Base-by-base conservation (phyloP, 2,329 filamentous ascomycete genomes). In the Clonostachys byssicola region DNA sequence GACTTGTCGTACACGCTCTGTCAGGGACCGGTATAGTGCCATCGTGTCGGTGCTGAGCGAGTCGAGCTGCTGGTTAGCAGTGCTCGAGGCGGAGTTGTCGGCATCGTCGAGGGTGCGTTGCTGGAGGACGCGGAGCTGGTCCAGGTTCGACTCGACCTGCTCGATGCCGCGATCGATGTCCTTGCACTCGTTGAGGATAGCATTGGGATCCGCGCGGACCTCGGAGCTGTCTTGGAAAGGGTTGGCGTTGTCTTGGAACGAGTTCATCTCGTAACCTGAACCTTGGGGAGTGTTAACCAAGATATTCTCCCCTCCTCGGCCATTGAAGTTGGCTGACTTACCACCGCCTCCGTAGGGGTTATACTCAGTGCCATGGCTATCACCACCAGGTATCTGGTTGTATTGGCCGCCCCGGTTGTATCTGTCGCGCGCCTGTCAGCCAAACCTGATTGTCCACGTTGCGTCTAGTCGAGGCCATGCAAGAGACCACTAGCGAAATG, bases 101-200 rank as follows among this genome's bases (percentile, higher is more conserved):
- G 87, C 83, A 58, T 90, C 88, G 59, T 84, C 81, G 53, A 96
- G 81, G 34, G 85, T 81, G 52, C 83, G 78, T 60, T 81, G 79
- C 63, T 92, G 88, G 36, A 89, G 75, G 64, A 77, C 78, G 58
- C 83, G 81, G 43, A 96, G 81, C 60, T 87, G 80, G 54, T 83
- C 77, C 34, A 95, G 80, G 57, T 88, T 88, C 52, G 71, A 69
- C 60, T 91, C 83, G 59, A 96, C 81, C 49, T 83, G 75, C 52
- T 88, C 80, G 59, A 96, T 88, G 40, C 85, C 86, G 49, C 80
- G 75, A 64, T 91, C 86, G 63, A 96, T 87, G 42, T 89, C 83
- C 49, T 83, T 81, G 70, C 89, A 94, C 65, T 94, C 86, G 70
- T 95, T 89, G 50, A 96, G 78, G 55, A 95, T 87, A 48, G 81